Evolutionary conservation across 305 asterid species (phyloP), one percentile per base, ranked within the genome.

Genomic region (Striga hermonthica): DNA sequence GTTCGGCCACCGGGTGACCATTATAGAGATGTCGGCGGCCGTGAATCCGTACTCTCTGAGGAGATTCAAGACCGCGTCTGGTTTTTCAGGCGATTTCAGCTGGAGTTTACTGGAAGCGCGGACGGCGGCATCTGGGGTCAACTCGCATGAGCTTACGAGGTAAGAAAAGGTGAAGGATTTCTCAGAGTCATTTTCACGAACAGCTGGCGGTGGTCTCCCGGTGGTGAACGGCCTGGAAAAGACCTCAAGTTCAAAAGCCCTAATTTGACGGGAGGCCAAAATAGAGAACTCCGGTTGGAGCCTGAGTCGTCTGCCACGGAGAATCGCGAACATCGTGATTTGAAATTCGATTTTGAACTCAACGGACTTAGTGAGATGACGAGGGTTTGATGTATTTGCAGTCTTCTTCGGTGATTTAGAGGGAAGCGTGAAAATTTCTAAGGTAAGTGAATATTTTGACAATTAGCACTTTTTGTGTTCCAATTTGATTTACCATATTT

Each of bases 101-200:
- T 5, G 7, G 3, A 41, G 9, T 41, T 41, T 41, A 4, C 10
- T 41, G 9, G 47, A 41, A 0, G 9, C 47, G 3, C 10, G 10
- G 10, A 41, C 10, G 47, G 47, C 47, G 47, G 1, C 47, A 9
- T 41, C 10, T 41, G 47, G 10, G 9, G 47, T 1, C 9, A 41
- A 10, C 47, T 9, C 47, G 10, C 47, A 41, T 41, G 47, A 41
- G 9, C 10, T 41, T 0, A 7, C 10, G 9, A 78, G 73, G 31
- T 72, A 81, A 45, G 74, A 70, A 38, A 61, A 34, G 0, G 66
- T 47, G 66, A 55, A 62, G 39, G 75, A 59, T 34, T 49, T 7
- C 35, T 68, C 15, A 1, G 47, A 8, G 36, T 35, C 64, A 34
- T 58, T 54, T 36, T 40, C 5, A 10, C 53, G 4, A 31, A 34